Conservation (phyloP, 257 asterid species). For the Solanum chilense region DNA sequence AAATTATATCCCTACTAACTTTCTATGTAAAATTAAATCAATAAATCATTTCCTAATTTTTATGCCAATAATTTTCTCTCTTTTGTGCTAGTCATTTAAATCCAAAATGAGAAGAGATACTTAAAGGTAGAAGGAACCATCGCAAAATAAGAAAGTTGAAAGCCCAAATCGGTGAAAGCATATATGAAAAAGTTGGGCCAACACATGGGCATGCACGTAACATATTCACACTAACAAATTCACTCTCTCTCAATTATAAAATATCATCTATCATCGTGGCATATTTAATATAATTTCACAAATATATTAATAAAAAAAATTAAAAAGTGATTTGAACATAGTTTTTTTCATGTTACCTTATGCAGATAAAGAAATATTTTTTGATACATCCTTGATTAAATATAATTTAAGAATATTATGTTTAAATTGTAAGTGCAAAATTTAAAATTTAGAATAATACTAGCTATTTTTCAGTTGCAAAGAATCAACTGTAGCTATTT, state of each 20-base stretch:
- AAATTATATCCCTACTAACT: too few relatives aligned
- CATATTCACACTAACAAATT: not conserved
- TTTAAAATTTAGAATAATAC: not conserved
- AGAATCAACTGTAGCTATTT: not conserved
- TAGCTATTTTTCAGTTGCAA: not conserved
- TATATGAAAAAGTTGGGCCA: not conserved
- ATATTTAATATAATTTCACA: too few relatives aligned
- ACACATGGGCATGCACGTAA: not conserved
- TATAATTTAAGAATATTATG: not conserved
- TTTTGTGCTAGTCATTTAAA: not conserved
- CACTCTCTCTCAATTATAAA: too few relatives aligned
- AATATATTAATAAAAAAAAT: too few relatives aligned
- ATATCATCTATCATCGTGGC: too few relatives aligned
- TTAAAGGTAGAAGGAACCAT: not conserved
- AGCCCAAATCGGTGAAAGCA: not conserved
- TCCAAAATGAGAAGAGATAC: not conserved
- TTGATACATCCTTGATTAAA: fast-evolving
- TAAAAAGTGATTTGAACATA: not conserved
- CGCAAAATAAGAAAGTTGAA: not conserved
- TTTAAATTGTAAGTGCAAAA: not conserved
- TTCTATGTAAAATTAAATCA: not conserved
- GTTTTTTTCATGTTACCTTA: not conserved
- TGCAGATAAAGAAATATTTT: not conserved
- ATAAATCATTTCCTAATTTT: not conserved
- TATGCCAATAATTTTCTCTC: not conserved